Evolutionary conservation across 768 basidiomycete species (phyloP).

Genomic region (Rhodocollybia butyracea): DNA sequence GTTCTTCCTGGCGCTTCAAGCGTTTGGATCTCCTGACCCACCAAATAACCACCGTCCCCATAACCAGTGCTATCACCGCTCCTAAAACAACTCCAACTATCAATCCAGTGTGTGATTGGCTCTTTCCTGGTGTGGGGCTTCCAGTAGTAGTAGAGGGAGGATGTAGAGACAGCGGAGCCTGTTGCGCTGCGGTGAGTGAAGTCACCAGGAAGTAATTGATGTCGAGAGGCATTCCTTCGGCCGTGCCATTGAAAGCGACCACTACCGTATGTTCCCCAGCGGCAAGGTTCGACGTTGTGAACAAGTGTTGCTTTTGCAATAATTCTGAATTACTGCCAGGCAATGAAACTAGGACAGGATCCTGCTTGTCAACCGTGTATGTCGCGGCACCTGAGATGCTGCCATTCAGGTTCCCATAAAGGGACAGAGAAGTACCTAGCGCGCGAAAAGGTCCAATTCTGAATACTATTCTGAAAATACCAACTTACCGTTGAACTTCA

Average conservation of each 20-base stretch:
- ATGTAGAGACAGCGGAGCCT: neutral
- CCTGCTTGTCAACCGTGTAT: slow-evolving; percentile 1
- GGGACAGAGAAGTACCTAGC: neutral
- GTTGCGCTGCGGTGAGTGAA: neutral
- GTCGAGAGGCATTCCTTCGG: slow-evolving; percentile 2
- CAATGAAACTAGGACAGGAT: neutral
- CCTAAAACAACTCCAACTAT: neutral
- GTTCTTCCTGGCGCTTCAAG: too few species aligned
- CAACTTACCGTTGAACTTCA: slow-evolving; percentile 1
- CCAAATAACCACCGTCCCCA: too few species aligned
- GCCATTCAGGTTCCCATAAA: neutral
- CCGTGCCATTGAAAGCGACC: neutral
- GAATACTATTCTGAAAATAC: too few species aligned
- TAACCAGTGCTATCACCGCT: neutral
- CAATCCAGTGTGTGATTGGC: neutral
- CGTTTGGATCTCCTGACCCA: neutral
- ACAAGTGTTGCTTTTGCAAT: neutral
- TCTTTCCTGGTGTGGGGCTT: neutral
- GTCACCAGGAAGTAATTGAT: neutral
- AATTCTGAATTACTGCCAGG: neutral
- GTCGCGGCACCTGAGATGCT: neutral
- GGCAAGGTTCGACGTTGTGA: neutral
- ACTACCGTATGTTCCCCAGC: neutral
- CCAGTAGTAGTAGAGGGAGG: neutral
- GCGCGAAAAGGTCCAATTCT: too few species aligned